Evolutionary conservation across 176 grass and related monocot genomes (phyloP).

Genomic region (Triticum monococcum): DNA sequence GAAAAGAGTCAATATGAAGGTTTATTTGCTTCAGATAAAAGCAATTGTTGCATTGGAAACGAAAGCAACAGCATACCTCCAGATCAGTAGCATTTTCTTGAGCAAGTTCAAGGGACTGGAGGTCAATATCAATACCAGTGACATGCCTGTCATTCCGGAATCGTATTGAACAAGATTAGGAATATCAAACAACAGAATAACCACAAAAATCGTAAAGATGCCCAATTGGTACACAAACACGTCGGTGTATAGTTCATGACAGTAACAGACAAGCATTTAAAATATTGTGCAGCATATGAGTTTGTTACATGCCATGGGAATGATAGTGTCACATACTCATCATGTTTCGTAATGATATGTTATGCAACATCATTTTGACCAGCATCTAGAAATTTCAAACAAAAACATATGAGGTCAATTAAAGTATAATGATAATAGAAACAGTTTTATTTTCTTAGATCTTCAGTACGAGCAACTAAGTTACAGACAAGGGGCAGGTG

Average conservation of each 20-base stretch:
- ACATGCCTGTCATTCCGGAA: slow-evolving; percentile 62
- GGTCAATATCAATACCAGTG: slow-evolving; percentile 77
- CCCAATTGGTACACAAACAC: not conserved
- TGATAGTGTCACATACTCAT: not conserved
- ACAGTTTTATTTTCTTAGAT: not conserved
- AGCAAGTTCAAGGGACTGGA: slow-evolving; percentile 78
- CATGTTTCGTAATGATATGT: not conserved
- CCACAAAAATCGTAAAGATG: not conserved
- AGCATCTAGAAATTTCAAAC: not conserved
- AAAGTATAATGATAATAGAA: not conserved
- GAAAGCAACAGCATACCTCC: slow-evolving; percentile 48
- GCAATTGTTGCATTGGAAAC: not conserved
- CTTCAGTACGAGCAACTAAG: not conserved
- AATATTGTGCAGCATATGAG: not conserved
- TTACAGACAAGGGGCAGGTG: not conserved
- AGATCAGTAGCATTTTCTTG: slow-evolving; percentile 71
- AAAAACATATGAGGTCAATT: not conserved
- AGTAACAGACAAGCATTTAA: not conserved
- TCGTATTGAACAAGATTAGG: slow-evolving; percentile 1
- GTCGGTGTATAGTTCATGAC: not conserved
- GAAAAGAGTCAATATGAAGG: not conserved
- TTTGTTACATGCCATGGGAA: not conserved
- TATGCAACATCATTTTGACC: not conserved
- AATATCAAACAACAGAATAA: not conserved
- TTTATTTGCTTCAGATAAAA: slow-evolving; percentile 8